Percentiles rank a stretch among this genome's conserved stretches.
Evolutionary conservation across 2,329 filamentous ascomycete species (phyloP).

Genomic region (Trichophyton simii): DNA sequence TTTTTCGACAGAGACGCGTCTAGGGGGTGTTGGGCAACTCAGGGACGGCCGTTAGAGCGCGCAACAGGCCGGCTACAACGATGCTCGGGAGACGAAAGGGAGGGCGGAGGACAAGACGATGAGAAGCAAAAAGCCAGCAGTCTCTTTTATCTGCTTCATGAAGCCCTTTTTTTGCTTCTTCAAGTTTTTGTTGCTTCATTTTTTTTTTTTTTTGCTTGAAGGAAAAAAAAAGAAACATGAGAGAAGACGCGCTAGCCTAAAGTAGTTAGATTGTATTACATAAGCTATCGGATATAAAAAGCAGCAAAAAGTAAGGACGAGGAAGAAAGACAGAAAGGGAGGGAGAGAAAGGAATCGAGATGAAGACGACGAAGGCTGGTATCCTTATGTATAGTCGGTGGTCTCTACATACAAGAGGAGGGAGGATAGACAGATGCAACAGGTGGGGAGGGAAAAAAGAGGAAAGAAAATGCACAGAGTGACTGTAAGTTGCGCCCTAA

Average conservation of each 20-base stretch:
- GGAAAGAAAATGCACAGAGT: neutral
- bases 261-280: neutral
- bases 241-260: neutral
- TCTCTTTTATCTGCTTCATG: neutral
- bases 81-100: neutral
- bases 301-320: neutral
- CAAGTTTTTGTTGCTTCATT: neutral
- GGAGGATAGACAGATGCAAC: neutral
- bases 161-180: neutral
- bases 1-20: constrained; percentile 2
- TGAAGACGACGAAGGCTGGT: neutral
- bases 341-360: neutral
- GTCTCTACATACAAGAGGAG: neutral
- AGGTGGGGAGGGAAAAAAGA: neutral
- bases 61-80: neutral
- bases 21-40: neutral
- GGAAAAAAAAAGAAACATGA: constrained; percentile 3
- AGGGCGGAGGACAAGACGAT: neutral
- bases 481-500: constrained; percentile 2
- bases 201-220: neutral
- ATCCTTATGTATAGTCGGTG: neutral
- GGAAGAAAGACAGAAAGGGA: no score
- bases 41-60: neutral
- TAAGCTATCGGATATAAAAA: neutral
- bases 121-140: neutral